phyloP scores from a whole-genome alignment of 75 land plant species.

The Cryptomeria japonica region DNA sequence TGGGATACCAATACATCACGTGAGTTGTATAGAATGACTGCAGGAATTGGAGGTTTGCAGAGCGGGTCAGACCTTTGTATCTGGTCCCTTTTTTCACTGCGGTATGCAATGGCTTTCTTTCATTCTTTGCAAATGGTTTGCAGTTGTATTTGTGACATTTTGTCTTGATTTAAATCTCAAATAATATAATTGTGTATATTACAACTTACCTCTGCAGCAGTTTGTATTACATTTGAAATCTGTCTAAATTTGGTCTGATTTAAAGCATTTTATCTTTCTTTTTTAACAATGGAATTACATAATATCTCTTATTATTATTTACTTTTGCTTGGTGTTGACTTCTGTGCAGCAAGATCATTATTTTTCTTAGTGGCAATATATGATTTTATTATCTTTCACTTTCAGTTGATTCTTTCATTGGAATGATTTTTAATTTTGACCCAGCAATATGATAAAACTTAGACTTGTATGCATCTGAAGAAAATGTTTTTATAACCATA shows the following conservation, averaged over 20 bases:
- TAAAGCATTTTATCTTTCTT: background rate
- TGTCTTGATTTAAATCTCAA: background rate
- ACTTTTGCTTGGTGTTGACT: background rate
- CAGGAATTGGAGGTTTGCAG: slow-evolving; percentile 76
- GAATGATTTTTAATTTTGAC: background rate
- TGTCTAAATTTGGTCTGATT: background rate
- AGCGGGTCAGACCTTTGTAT: slow-evolving; percentile 71
- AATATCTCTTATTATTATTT: background rate
- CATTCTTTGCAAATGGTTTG: background rate
- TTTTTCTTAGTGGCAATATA: background rate
- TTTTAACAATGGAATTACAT: background rate
- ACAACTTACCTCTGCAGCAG: background rate
- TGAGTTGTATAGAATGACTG: slow-evolving; percentile 87
- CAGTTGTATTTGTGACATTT: background rate
- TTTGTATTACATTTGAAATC: background rate
- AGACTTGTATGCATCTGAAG: background rate
- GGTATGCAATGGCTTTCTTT: slow-evolving; percentile 38
- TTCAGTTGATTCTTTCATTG: background rate
- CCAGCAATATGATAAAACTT: background rate
- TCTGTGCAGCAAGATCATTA: background rate
- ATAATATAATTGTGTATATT: background rate
- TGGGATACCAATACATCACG: slow-evolving; percentile 71
- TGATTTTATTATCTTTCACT: background rate
- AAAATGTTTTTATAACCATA: background rate
- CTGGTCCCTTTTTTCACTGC: slow-evolving; percentile 83